Evolutionary conservation across 495 filamentous ascomycete species (phyloP).

Genomic region (Penicillium tannophilum): DNA sequence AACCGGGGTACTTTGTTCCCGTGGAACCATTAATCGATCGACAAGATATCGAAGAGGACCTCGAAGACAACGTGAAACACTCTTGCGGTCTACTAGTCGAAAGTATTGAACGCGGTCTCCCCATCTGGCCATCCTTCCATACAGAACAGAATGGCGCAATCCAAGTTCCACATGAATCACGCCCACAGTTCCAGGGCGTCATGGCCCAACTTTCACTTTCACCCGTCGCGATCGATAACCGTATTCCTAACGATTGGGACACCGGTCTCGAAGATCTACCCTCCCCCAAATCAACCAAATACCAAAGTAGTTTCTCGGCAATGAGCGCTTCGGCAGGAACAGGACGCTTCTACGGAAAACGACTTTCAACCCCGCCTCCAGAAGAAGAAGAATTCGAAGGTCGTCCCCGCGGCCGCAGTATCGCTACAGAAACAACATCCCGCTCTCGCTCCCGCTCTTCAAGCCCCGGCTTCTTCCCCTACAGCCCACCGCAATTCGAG

Average conservation of each 20-base stretch:
- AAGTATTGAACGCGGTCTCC: conserved; percentile 30
- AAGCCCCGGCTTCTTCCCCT: conserved; percentile 23
- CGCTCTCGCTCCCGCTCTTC: conserved; percentile 18
- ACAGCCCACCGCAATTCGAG: conserved; percentile 24
- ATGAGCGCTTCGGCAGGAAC: conserved; percentile 5
- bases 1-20: conserved; percentile 27
- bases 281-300: conserved; percentile 4
- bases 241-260: background rate
- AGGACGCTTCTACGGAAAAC: conserved; percentile 24
- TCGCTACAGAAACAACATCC: background rate
- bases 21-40: conserved; percentile 23
- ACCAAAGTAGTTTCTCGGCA: conserved; percentile 8
- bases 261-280: background rate
- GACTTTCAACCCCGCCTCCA: conserved; percentile 12
- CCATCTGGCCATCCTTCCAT: conserved; percentile 19
- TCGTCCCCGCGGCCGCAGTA: conserved; percentile 18
- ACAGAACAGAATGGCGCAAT: background rate
- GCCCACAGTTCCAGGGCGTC: background rate
- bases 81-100: conserved; percentile 28
- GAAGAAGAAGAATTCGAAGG: conserved; percentile 3
- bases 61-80: conserved; percentile 28
- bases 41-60: conserved; percentile 24
- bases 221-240: conserved; percentile 1
- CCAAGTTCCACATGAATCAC: conserved; percentile 12
- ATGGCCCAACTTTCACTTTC: background rate